Evolutionary conservation across 768 basidiomycete species (phyloP).

Genomic region (Mycena venus): DNA sequence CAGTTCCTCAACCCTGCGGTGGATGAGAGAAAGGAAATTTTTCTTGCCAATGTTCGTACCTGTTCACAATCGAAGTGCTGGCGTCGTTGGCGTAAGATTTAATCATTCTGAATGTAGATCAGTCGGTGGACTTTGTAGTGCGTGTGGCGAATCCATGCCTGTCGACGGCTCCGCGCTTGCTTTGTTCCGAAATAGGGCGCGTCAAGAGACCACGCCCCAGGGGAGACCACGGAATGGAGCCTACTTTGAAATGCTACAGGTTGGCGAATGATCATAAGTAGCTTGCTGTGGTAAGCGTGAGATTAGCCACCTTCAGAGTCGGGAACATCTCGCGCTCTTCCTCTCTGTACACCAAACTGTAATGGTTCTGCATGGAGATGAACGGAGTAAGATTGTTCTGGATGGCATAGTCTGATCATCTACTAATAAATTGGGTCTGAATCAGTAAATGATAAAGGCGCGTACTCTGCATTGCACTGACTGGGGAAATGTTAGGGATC

Average conservation of each 20-base stretch:
- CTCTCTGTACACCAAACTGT: constrained; percentile 69
- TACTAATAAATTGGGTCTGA: not conserved
- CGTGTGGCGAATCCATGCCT: constrained; percentile 2
- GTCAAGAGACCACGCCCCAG: constrained; percentile 66
- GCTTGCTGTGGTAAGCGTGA: not conserved
- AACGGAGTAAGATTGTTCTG: constrained; percentile 70
- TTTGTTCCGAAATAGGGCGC: constrained; percentile 54
- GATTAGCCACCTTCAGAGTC: constrained; percentile 58
- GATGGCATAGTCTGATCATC: constrained; percentile 68
- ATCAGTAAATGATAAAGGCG: not conserved
- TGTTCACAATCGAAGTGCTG: constrained; percentile 31
- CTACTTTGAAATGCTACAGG: constrained; percentile 64
- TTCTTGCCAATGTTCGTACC: constrained; percentile 32
- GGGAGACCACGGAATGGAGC: constrained; percentile 72
- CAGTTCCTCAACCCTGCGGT: constrained; percentile 63
- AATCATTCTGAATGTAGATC: constrained; percentile 29
- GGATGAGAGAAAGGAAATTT: not conserved
- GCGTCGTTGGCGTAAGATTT: constrained; percentile 37
- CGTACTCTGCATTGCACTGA: constrained; percentile 70
- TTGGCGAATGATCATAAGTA: not conserved
- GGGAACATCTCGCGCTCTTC: constrained; percentile 78
- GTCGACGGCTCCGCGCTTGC: constrained; percentile 55
- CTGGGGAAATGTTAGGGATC: constrained; percentile 38
- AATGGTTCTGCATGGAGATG: constrained; percentile 80
- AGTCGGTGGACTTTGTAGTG: not conserved